These are phyloP conservation scores for Priceomyces haplophilus DNA, from an alignment of 805 yeast species.

Conservation along the genomic window DNA sequence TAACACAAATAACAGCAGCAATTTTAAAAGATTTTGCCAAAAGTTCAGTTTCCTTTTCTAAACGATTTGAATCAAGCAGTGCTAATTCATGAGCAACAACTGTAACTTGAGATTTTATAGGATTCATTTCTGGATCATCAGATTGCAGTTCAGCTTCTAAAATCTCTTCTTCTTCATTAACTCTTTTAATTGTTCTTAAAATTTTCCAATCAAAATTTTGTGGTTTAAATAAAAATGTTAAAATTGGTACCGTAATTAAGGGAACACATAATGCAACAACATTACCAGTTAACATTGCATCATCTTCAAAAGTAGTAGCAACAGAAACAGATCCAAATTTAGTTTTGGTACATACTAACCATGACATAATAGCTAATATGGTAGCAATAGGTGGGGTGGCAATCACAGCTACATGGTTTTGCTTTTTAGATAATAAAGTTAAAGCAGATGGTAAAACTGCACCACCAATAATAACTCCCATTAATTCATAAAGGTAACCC, in stretches of 20 bases:
- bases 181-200: slow-evolving; percentile 59
- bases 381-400: slow-evolving; percentile 79
- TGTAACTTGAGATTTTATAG: slow-evolving; percentile 37
- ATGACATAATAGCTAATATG: slow-evolving; percentile 63
- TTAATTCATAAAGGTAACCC: slow-evolving; percentile 83
- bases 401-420: slow-evolving; percentile 67
- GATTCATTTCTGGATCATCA: slow-evolving; percentile 24
- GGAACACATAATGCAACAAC: slow-evolving; percentile 80
- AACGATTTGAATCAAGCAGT: slow-evolving; percentile 17
- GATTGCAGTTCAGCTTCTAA: slow-evolving; percentile 33
- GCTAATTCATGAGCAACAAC: slow-evolving; percentile 40
- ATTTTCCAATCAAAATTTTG: slow-evolving; percentile 73
- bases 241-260: slow-evolving; percentile 57
- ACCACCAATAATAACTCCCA: slow-evolving; percentile 87
- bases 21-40: slow-evolving; percentile 56
- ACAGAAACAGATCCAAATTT: slow-evolving; percentile 32
- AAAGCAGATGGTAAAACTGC: slow-evolving; percentile 78
- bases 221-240: slow-evolving; percentile 62
- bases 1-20: slow-evolving; percentile 59
- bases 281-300: slow-evolving; percentile 88
- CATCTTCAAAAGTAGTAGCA: slow-evolving; percentile 68
- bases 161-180: slow-evolving; percentile 70
- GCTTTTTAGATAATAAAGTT: slow-evolving; percentile 61
- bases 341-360: slow-evolving; percentile 39
- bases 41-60: slow-evolving; percentile 48